These are phyloP conservation scores for Chlorella sorokiniana DNA, from an alignment of 139 green algal species.

Conservation along the genomic window DNA sequence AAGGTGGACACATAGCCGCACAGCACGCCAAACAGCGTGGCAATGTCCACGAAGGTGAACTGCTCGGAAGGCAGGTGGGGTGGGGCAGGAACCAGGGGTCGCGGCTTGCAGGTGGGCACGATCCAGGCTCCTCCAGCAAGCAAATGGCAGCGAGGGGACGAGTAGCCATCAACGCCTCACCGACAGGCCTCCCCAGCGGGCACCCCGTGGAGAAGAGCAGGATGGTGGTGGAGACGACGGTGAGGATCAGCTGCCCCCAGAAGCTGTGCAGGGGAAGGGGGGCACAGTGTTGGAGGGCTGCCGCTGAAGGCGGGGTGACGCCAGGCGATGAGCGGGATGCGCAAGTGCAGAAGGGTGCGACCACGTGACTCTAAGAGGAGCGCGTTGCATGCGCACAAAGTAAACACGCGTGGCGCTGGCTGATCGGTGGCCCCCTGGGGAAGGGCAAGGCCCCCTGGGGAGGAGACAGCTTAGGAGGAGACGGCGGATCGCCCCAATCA, in stretches of 20 bases:
- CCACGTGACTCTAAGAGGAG: too few relatives aligned
- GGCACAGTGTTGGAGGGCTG: not conserved
- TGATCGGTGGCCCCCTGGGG: too few relatives aligned
- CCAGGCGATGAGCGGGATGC: too few relatives aligned
- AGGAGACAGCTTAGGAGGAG: not conserved
- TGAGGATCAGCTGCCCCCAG: conserved; percentile 89
- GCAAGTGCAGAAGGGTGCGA: too few relatives aligned
- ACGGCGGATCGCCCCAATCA: not conserved
- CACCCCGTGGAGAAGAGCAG: conserved; percentile 80
- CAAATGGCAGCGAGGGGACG: not conserved
- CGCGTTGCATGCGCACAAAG: too few relatives aligned
- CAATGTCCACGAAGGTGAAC: conserved; percentile 44
- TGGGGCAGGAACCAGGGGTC: not conserved
- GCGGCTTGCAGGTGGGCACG: not conserved
- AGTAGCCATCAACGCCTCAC: not conserved
- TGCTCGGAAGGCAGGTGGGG: not conserved
- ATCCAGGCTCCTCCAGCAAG: not conserved
- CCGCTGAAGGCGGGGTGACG: not conserved
- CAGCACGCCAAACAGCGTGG: conserved; percentile 78
- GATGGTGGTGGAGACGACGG: conserved; percentile 79
- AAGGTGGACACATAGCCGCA: conserved; percentile 82
- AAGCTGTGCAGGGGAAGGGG: conserved; percentile 51
- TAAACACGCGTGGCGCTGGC: too few relatives aligned
- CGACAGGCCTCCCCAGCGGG: not conserved
- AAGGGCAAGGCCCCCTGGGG: too few relatives aligned